phyloP scores from a whole-genome alignment of 1,284 basidiomycete genomes.

The Irpex sp. region DNA sequence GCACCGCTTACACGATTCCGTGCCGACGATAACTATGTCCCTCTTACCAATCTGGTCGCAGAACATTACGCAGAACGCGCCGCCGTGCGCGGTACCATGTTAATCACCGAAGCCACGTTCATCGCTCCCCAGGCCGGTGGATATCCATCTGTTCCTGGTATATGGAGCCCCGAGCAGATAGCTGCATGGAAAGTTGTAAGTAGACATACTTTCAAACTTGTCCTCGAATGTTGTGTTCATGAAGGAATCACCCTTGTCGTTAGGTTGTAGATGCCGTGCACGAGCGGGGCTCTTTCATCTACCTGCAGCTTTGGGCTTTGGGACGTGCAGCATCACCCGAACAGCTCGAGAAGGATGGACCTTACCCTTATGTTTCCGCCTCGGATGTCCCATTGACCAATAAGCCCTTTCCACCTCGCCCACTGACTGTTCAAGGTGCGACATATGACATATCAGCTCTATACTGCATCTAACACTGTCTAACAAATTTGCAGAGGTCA shows the following conservation, averaged over 20 bases:
- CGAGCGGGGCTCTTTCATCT: conserved; percentile 37
- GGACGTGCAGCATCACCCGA: conserved; percentile 35
- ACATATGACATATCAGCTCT: neutral
- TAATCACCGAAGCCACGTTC: conserved; percentile 47
- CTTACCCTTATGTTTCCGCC: conserved; percentile 32
- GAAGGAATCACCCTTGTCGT: neutral
- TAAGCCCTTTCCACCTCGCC: conserved; percentile 30
- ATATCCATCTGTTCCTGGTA: conserved; percentile 34
- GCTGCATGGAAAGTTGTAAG: conserved; percentile 43
- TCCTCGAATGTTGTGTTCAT: neutral
- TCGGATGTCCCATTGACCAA: conserved; percentile 39
- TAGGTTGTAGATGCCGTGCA: conserved; percentile 28
- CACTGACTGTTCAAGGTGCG: conserved; percentile 29
- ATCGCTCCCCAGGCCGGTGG: conserved; percentile 39
- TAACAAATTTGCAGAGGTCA: conserved; percentile 10
- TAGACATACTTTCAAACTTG: neutral
- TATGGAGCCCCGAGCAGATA: conserved; percentile 44
- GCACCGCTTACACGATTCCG: conserved; percentile 44
- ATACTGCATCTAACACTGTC: neutral
- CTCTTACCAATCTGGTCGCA: conserved; percentile 24
- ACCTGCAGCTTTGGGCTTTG: conserved; percentile 44
- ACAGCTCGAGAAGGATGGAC: conserved; percentile 26
- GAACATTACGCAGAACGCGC: conserved; percentile 49
- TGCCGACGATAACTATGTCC: conserved; percentile 27
- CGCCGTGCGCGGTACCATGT: conserved; percentile 38